A percentile compares a stretch with the other conserved stretches of the same genome.
These are phyloP conservation scores for Raphidocelis subcapitata DNA, from an alignment of 139 green algal genomes.

Conservation along the genomic window DNA sequence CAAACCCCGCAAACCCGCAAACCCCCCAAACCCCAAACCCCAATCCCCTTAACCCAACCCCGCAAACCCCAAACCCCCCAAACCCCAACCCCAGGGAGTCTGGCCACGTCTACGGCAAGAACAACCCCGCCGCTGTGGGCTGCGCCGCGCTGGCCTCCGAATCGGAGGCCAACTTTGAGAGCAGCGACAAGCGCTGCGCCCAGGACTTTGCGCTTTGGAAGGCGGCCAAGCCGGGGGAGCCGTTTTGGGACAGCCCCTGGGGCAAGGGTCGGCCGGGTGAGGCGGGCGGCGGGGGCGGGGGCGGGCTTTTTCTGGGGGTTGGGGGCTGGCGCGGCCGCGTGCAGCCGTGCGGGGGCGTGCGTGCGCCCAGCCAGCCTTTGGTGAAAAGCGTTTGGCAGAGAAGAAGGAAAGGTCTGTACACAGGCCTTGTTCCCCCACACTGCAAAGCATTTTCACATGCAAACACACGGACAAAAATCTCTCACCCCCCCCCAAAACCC, in stretches of 20 bases:
- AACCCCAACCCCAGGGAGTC: constrained; percentile 35
- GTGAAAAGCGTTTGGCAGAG: too few species aligned
- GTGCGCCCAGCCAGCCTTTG: too few species aligned
- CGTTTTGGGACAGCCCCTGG: constrained; percentile 92
- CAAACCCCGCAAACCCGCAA: too few species aligned
- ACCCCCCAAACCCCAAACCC: too few species aligned
- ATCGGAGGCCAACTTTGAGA: constrained; percentile 72
- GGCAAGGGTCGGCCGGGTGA: constrained; percentile 77
- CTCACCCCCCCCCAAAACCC: too few species aligned
- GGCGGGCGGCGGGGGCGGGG: background rate
- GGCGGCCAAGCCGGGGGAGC: constrained; percentile 90
- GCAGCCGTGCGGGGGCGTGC: background rate
- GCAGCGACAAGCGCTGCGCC: constrained; percentile 78
- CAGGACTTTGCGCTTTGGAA: constrained; percentile 99
- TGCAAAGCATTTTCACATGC: too few species aligned
- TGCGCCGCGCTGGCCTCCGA: constrained; percentile 69
- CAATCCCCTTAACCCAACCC: too few species aligned
- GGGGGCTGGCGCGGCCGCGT: too few species aligned
- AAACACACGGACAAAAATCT: too few species aligned
- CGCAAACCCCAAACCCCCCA: too few species aligned
- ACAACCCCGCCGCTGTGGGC: constrained; percentile 74
- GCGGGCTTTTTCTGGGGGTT: background rate
- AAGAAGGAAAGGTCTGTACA: too few species aligned
- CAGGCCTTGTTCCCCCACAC: too few species aligned
- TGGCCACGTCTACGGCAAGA: constrained; percentile 88